phyloP scores from a whole-genome alignment of 1,284 basidiomycete genomes.

The Ustilago bromivora region DNA sequence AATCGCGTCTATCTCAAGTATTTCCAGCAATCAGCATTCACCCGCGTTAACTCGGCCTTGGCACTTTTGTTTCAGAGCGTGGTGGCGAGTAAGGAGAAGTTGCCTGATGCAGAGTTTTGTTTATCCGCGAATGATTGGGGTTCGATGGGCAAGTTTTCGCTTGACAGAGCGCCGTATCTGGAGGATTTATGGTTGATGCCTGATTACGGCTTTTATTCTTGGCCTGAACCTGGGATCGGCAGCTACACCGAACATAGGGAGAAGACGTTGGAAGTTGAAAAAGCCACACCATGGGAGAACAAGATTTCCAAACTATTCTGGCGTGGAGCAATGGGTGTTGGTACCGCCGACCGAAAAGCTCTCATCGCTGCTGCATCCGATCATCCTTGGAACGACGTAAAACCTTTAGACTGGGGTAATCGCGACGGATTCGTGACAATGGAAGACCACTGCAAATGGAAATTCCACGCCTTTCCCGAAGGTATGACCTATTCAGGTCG shows the following conservation, averaged over 20 bases:
- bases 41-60: slow-evolving; percentile 54
- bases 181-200: slow-evolving; percentile 68
- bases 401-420: slow-evolving; percentile 53
- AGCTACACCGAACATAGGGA: slow-evolving; percentile 59
- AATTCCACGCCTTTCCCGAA: slow-evolving; percentile 66
- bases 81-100: slow-evolving; percentile 50
- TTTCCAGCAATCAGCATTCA: slow-evolving; percentile 58
- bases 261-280: slow-evolving; percentile 47
- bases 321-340: slow-evolving; percentile 62
- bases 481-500: slow-evolving; percentile 65
- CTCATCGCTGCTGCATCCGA: slow-evolving; percentile 45
- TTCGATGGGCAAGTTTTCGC: slow-evolving; percentile 58
- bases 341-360: slow-evolving; percentile 58
- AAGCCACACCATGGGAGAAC: slow-evolving; percentile 45
- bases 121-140: slow-evolving; percentile 65
- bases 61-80: slow-evolving; percentile 58
- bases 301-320: slow-evolving; percentile 62
- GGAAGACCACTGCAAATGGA: slow-evolving; percentile 66
- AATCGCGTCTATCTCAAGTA: slow-evolving; percentile 63
- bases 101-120: slow-evolving; percentile 68
- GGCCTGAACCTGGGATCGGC: slow-evolving; percentile 66
- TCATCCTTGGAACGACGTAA: slow-evolving; percentile 61
- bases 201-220: slow-evolving; percentile 64
- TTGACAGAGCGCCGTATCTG: slow-evolving; percentile 55
- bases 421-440: slow-evolving; percentile 45